These are phyloP conservation scores for Bertia moriformis DNA, from an alignment of 2,329 filamentous ascomycete genomes.

Conservation along the genomic window DNA sequence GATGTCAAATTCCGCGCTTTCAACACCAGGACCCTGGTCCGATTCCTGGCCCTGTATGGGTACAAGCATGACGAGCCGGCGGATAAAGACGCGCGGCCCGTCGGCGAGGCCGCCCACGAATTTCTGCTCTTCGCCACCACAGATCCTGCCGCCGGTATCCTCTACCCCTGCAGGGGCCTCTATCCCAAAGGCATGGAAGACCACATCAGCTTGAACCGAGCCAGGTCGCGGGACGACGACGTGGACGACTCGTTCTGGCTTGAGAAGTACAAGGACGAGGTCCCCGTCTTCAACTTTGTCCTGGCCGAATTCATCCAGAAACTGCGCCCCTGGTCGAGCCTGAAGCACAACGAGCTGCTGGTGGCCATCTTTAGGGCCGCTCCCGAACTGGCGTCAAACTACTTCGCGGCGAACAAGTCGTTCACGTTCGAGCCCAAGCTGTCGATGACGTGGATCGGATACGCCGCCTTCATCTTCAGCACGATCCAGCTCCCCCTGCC, in stretches of 20 bases:
- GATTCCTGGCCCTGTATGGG: conserved; percentile 59
- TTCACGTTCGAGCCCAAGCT: conserved; percentile 85
- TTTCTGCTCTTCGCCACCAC: conserved; percentile 69
- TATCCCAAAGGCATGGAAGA: conserved; percentile 61
- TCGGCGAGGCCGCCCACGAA: conserved; percentile 58
- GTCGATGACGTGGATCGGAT: conserved; percentile 87
- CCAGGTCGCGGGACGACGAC: conserved; percentile 40
- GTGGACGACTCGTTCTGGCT: conserved; percentile 59
- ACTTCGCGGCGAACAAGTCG: conserved; percentile 65
- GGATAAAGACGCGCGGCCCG: conserved; percentile 29
- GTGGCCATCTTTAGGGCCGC: conserved; percentile 65
- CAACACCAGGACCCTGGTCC: conserved; percentile 58
- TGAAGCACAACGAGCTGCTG: conserved; percentile 68
- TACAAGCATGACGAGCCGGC: conserved; percentile 31
- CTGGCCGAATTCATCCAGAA: conserved; percentile 66
- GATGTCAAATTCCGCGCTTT: conserved; percentile 64
- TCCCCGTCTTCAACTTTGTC: conserved; percentile 66
- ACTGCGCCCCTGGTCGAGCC: conserved; percentile 70
- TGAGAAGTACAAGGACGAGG: conserved; percentile 47
- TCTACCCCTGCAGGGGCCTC: conserved; percentile 67
- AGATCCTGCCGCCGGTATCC: conserved; percentile 54
- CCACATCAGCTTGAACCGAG: conserved; percentile 23
- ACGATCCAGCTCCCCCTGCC: conserved; percentile 65
- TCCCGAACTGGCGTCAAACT: conserved; percentile 77
- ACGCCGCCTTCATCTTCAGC: conserved; percentile 75